These are phyloP conservation scores for Aspergillus floridensis DNA, from an alignment of 2,329 filamentous ascomycete species.

Conservation along the genomic window DNA sequence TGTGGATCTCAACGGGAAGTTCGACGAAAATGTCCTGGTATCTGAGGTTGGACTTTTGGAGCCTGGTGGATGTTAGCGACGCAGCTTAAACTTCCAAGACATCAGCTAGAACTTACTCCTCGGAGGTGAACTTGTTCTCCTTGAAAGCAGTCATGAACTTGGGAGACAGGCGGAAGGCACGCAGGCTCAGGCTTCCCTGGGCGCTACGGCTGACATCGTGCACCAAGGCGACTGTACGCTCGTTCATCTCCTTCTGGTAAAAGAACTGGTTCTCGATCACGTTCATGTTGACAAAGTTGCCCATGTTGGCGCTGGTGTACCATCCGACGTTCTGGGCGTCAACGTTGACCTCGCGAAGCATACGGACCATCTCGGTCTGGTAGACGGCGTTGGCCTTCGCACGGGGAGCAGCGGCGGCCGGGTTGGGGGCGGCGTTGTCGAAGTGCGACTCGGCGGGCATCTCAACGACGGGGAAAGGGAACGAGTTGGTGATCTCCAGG, in stretches of 20 bases:
- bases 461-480: slow-evolving; percentile 86
- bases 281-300: slow-evolving; percentile 92
- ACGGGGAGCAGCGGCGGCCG: slow-evolving; percentile 83
- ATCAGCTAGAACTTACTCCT: slow-evolving; percentile 64
- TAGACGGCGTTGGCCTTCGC: slow-evolving; percentile 87
- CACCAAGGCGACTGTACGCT: slow-evolving; percentile 81
- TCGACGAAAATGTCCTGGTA: slow-evolving; percentile 94
- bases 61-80: slow-evolving; percentile 51
- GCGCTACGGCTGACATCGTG: slow-evolving; percentile 95
- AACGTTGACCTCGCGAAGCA: slow-evolving; percentile 94
- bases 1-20: slow-evolving; percentile 85
- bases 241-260: slow-evolving; percentile 91
- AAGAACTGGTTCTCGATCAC: slow-evolving; percentile 98
- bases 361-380: slow-evolving; percentile 95
- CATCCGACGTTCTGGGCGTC: slow-evolving; percentile 97
- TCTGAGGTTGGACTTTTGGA: slow-evolving; percentile 89
- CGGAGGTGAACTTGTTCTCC: slow-evolving; percentile 96
- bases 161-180: slow-evolving; percentile 85
- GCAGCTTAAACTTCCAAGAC: not conserved
- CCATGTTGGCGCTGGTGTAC: slow-evolving; percentile 98
- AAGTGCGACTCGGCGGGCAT: slow-evolving; percentile 69
- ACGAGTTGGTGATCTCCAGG: slow-evolving; percentile 90
- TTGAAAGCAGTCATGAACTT: slow-evolving; percentile 89
- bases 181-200: slow-evolving; percentile 82
- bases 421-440: slow-evolving; percentile 63